Conservation (phyloP, 495 filamentous ascomycete species). For the Trichoderma gamsii region DNA sequence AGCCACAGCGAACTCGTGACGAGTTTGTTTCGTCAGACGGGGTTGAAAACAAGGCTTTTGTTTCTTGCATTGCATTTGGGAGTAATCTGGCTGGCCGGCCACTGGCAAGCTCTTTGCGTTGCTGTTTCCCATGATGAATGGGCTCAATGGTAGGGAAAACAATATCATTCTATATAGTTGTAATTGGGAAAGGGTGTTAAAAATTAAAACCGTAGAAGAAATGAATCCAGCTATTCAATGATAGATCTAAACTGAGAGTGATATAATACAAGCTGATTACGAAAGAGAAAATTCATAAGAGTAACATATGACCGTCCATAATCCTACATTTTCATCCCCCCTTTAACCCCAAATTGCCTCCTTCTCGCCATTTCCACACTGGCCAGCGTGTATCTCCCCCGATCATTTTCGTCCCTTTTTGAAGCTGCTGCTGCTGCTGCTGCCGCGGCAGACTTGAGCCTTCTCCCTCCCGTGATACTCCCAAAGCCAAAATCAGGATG, state of each 20-base stretch:
- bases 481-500: constrained; percentile 61
- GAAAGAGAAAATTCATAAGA: not conserved
- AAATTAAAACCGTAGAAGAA: not conserved
- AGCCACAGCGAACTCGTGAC: constrained; percentile 18
- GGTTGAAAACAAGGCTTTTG: constrained; percentile 32
- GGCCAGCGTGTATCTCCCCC: not conserved
- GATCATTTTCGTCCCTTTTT: not conserved
- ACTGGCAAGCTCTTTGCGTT: constrained; percentile 34
- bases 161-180: not conserved
- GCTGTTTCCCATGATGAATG: not conserved
- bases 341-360: not conserved
- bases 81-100: constrained; percentile 32
- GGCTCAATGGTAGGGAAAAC: not conserved
- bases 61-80: constrained; percentile 36
- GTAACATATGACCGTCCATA: not conserved
- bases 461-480: constrained; percentile 25
- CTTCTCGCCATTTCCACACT: not conserved
- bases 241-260: too few relatives aligned
- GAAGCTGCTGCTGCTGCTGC: not conserved
- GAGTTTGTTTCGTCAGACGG: constrained; percentile 19
- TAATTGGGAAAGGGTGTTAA: not conserved
- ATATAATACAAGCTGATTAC: not conserved
- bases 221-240: too few relatives aligned
- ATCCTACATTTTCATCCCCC: not conserved
- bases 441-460: not conserved